Percentiles rank a stretch among this genome's conserved stretches.
These are phyloP conservation scores for Tuber brumale DNA, from an alignment of 495 filamentous ascomycete species.

Conservation along the genomic window DNA sequence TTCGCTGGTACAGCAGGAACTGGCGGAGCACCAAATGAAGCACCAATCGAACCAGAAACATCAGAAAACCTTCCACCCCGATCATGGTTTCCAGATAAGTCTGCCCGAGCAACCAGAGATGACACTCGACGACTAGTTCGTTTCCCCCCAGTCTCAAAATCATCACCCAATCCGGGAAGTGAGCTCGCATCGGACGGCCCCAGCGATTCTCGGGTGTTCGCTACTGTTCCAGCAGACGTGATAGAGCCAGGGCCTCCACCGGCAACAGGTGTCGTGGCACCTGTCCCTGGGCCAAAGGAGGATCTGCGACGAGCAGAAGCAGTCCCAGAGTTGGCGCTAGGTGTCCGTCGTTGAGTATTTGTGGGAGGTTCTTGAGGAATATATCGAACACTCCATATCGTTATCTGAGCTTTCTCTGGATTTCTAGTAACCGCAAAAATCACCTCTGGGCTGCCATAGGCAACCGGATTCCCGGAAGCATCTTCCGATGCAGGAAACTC, in stretches of 20 bases:
- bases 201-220: constrained; percentile 32
- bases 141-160: constrained; percentile 60
- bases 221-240: constrained; percentile 25
- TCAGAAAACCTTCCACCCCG: constrained; percentile 68
- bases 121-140: constrained; percentile 82
- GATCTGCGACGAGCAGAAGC: constrained; percentile 56
- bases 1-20: constrained; percentile 37
- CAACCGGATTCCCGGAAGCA: constrained; percentile 17
- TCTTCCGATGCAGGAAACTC: constrained; percentile 28
- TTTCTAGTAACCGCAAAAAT: constrained; percentile 79
- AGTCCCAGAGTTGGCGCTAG: constrained; percentile 34
- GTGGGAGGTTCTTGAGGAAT: constrained; percentile 41
- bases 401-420: constrained; percentile 47
- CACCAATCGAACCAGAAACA: constrained; percentile 49
- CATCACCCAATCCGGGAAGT: constrained; percentile 57
- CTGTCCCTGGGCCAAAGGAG: constrained; percentile 74
- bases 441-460: constrained; percentile 43
- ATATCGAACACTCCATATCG: constrained; percentile 42
- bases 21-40: constrained; percentile 41
- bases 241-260: constrained; percentile 45
- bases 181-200: constrained; percentile 48
- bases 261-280: constrained; percentile 68
- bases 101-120: constrained; percentile 83
- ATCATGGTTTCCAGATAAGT: constrained; percentile 63
- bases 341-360: constrained; percentile 34